Evolutionary conservation across 208 protist species (phyloP).

Genomic region (Naegleria lovaniensis): DNA sequence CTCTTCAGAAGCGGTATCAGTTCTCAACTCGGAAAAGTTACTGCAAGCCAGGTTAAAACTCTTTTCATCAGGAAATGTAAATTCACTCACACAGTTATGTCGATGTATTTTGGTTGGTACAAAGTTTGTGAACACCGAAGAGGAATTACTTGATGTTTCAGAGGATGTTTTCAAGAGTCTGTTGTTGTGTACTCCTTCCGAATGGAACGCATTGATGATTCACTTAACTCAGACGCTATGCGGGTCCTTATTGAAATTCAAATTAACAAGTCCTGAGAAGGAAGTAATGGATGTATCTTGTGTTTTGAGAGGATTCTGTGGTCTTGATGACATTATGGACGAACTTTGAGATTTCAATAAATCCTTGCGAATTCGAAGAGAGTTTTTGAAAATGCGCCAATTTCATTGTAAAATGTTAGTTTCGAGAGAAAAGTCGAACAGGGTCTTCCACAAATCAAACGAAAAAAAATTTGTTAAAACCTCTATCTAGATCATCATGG

Average conservation of each 20-base stretch:
- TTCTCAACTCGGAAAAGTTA: not conserved
- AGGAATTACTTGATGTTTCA: not conserved
- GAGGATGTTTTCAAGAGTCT: not conserved
- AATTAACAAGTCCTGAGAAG: not conserved
- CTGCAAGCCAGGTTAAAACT: not conserved
- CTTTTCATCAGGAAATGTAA: not conserved
- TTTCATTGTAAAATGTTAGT: too few species aligned
- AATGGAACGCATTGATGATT: not conserved
- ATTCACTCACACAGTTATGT: not conserved
- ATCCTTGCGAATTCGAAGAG: too few species aligned
- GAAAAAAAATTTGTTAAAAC: not conserved
- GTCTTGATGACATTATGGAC: too few species aligned
- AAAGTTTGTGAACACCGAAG: not conserved
- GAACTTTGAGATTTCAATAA: too few species aligned
- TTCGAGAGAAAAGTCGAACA: too few species aligned
- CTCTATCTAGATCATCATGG: not conserved
- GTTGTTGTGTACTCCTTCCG: not conserved
- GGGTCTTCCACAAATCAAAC: not conserved
- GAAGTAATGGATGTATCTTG: not conserved
- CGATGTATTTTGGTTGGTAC: not conserved
- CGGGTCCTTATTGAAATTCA: not conserved
- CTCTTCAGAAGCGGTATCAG: not conserved
- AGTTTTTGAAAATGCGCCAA: too few species aligned
- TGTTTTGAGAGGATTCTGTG: not conserved
- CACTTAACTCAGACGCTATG: not conserved